Evolutionary conservation across 2,329 filamentous ascomycete species (phyloP).

Genomic region (Teratosphaeria nubilosa): DNA sequence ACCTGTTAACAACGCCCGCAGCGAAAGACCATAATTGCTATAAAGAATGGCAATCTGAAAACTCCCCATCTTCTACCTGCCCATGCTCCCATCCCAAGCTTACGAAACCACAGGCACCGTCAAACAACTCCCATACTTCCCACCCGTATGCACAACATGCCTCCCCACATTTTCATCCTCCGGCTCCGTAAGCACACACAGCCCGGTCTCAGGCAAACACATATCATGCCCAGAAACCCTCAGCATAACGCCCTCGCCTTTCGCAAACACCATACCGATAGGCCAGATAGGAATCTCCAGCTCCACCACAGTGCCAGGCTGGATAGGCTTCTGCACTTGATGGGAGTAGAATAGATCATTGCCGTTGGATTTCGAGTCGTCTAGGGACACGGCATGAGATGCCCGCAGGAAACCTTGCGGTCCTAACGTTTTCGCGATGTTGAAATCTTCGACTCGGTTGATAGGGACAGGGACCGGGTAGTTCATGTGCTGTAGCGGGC

Average conservation of each 20-base stretch:
- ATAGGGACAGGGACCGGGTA: conserved; percentile 15
- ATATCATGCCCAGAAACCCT: conserved; percentile 3
- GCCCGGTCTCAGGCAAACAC: neutral
- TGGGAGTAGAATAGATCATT: conserved; percentile 15
- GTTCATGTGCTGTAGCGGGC: conserved; percentile 6
- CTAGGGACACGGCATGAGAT: conserved; percentile 28
- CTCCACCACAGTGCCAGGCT: conserved; percentile 32
- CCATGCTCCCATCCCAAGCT: neutral
- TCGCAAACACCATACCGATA: conserved; percentile 36
- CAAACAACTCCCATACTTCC: neutral
- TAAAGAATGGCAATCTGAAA: too few relatives aligned
- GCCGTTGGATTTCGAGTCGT: conserved; percentile 27
- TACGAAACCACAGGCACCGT: neutral
- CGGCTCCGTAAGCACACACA: neutral
- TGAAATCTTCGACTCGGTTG: conserved; percentile 39
- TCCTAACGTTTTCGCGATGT: neutral
- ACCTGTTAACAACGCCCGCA: too few relatives aligned
- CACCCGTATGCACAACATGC: neutral
- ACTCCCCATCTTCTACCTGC: too few relatives aligned
- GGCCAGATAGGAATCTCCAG: conserved; percentile 41
- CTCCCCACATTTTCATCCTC: neutral
- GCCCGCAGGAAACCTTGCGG: conserved; percentile 36
- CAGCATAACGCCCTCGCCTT: conserved; percentile 23
- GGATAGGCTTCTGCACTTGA: conserved; percentile 27
- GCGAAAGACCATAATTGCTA: too few relatives aligned